A percentile compares a stretch with the other conserved stretches of the same genome.
Conservation (phyloP, 202 grass and related monocot species). For the Brachypodium distachyon region DNA sequence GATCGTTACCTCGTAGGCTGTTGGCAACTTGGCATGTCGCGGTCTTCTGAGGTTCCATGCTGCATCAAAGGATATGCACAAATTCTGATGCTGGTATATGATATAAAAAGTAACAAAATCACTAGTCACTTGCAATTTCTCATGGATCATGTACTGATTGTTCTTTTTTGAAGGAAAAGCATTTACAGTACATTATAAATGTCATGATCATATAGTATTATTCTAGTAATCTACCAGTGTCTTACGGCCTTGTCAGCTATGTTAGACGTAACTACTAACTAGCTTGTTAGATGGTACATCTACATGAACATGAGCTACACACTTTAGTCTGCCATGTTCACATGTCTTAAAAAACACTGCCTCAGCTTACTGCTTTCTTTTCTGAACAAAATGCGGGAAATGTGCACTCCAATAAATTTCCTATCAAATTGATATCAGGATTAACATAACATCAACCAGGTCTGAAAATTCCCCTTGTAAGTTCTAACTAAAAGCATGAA, state of each 20-base stretch:
- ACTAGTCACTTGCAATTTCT: background rate
- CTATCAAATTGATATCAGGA: background rate
- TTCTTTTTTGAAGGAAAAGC: background rate
- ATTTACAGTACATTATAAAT: background rate
- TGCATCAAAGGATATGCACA: background rate
- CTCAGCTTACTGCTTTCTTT: too few species aligned
- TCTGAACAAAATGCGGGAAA: too few species aligned
- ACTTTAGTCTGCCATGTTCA: background rate
- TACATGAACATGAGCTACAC: background rate
- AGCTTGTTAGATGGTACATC: background rate
- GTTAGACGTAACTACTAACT: background rate
- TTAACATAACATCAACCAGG: background rate
- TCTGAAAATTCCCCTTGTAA: background rate
- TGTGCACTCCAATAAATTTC: background rate
- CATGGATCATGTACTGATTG: background rate
- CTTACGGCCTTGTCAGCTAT: slow-evolving; percentile 11
- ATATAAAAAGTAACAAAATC: background rate
- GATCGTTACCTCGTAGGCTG: background rate
- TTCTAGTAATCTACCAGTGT: background rate
- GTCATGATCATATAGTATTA: slow-evolving; percentile 4
- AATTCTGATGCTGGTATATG: background rate
- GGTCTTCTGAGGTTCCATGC: background rate
- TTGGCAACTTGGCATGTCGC: background rate
- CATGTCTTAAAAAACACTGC: background rate
- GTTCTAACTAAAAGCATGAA: background rate